phyloP scores from a whole-genome alignment of 2,329 filamentous ascomycete species.

The Curvularia spicifera region DNA sequence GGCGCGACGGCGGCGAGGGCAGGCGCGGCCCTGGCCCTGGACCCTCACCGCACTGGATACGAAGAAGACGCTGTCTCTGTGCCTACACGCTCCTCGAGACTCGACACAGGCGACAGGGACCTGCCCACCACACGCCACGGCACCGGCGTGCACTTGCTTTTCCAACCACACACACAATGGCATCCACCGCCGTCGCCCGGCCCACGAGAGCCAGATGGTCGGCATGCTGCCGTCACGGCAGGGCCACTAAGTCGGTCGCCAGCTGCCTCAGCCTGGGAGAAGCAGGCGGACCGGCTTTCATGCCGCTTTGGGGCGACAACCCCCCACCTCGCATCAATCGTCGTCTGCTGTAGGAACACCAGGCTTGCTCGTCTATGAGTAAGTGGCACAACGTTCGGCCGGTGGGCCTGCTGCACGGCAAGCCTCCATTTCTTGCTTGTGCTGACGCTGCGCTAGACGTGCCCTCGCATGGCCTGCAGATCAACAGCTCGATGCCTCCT shows the following conservation, averaged over 20 bases:
- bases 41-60: background rate
- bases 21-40: background rate
- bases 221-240: conserved; percentile 6
- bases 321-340: conserved; percentile 14
- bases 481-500: background rate
- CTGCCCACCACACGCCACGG: background rate
- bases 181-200: background rate
- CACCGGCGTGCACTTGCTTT: conserved; percentile 13
- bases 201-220: background rate
- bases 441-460: too few species aligned
- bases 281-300: conserved; percentile 14
- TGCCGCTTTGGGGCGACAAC: conserved; percentile 8
- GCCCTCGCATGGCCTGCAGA: background rate
- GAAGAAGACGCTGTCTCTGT: too few species aligned
- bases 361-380: conserved; percentile 6
- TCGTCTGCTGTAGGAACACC: conserved; percentile 12
- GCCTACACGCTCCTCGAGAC: background rate
- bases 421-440: too few species aligned
- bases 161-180: background rate
- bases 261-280: conserved; percentile 13
- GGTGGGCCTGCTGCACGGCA: background rate
- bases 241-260: conserved; percentile 5
- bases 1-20: background rate
- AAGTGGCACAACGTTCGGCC: background rate
- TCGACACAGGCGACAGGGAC: background rate